A percentile compares a stretch with the other conserved stretches of the same genome.
These are phyloP conservation scores for Pyronema omphalodes DNA, from an alignment of 495 filamentous ascomycete species.

Conservation along the genomic window DNA sequence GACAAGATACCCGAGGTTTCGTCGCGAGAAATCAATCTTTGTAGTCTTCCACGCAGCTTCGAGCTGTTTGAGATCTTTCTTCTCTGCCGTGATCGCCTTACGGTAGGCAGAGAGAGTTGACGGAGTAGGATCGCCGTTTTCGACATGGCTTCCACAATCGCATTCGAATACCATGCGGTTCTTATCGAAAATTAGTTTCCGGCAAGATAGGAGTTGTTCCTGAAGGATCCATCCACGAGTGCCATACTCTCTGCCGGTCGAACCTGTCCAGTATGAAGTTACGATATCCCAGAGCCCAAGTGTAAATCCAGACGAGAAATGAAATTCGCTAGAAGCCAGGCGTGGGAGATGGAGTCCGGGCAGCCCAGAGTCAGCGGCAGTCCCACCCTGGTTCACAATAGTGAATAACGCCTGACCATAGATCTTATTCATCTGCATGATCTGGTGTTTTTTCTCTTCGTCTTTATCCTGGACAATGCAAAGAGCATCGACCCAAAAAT, in stretches of 20 bases:
- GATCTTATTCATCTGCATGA: constrained; percentile 9
- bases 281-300: neutral
- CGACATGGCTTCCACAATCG: neutral
- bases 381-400: constrained; percentile 4
- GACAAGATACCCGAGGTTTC: neutral
- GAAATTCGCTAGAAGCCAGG: neutral
- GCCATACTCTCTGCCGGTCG: neutral
- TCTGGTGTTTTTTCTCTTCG: constrained; percentile 8
- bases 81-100: neutral
- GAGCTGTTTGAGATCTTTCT: neutral
- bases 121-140: neutral
- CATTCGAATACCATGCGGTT: neutral
- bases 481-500: constrained; percentile 17
- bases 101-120: neutral
- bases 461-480: constrained; percentile 16
- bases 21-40: neutral
- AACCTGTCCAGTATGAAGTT: neutral
- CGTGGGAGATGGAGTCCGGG: neutral
- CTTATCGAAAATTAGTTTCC: neutral
- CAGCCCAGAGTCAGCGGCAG: neutral
- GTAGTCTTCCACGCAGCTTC: neutral
- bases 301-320: neutral
- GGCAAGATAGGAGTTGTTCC: neutral
- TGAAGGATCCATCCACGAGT: neutral
- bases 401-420: constrained; percentile 9